Percentiles rank a stretch among this genome's conserved stretches.
These are phyloP conservation scores for Pythium vanterpoolii DNA, from an alignment of 352 stramenopile genomes.

Conservation along the genomic window DNA sequence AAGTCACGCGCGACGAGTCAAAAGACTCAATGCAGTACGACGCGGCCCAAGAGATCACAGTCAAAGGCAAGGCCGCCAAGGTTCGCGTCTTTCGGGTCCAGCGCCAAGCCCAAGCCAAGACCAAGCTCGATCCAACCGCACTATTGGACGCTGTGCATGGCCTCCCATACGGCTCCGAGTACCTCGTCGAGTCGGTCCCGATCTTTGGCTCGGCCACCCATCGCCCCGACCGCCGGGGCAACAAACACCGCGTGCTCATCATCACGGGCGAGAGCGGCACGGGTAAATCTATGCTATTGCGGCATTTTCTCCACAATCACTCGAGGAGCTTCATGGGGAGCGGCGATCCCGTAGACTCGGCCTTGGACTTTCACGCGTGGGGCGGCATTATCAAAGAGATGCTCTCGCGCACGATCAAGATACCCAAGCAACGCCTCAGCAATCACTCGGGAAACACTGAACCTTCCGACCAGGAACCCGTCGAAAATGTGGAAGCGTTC, in stretches of 20 bases:
- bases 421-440: constrained; percentile 7
- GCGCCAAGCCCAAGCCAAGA: constrained; percentile 27
- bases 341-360: constrained; percentile 54
- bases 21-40: constrained; percentile 57
- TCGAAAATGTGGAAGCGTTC: neutral
- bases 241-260: constrained; percentile 40
- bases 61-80: constrained; percentile 58
- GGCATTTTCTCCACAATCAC: constrained; percentile 51
- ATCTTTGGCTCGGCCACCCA: constrained; percentile 33
- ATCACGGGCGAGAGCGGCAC: constrained; percentile 58
- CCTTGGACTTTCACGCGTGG: constrained; percentile 60
- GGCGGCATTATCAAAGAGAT: constrained; percentile 45
- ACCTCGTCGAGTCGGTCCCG: constrained; percentile 46
- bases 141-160: constrained; percentile 29
- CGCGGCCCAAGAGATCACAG: constrained; percentile 36
- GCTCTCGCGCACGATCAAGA: constrained; percentile 32
- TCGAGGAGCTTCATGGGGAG: constrained; percentile 50
- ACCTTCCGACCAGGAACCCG: neutral
- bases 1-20: constrained; percentile 53
- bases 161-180: constrained; percentile 47
- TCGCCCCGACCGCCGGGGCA: constrained; percentile 7
- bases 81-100: constrained; percentile 52
- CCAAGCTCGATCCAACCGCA: constrained; percentile 31
- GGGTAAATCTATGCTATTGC: constrained; percentile 65
- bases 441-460: neutral